phyloP scores from a whole-genome alignment of 495 filamentous ascomycete genomes.

The Pyronema domesticum region DNA sequence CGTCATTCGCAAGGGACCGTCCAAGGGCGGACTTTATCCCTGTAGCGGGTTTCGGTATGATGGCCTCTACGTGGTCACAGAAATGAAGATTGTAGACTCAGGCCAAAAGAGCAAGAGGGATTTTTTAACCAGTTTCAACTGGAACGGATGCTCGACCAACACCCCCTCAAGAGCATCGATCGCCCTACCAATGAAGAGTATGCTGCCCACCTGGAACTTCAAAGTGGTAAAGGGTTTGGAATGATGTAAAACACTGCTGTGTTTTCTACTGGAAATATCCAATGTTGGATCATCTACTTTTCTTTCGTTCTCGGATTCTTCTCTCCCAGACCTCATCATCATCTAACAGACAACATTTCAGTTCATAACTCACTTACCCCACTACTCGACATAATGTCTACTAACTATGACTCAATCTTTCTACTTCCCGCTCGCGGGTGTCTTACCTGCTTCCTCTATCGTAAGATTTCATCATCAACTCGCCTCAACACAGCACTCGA shows the following conservation, averaged over 20 bases:
- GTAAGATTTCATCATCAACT: no score
- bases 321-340: no score
- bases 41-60: constrained; percentile 32
- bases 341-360: no score
- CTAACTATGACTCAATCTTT: no score
- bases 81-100: constrained; percentile 3
- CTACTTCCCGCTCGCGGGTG: no score
- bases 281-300: no score
- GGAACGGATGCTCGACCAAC: constrained; percentile 24
- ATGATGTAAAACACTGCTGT: neutral
- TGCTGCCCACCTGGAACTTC: neutral
- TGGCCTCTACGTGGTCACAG: constrained; percentile 35
- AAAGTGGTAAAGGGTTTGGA: neutral
- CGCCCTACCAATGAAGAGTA: neutral
- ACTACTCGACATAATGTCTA: no score
- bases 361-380: no score
- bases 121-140: constrained; percentile 33
- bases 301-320: no score
- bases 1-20: constrained; percentile 27
- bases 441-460: no score
- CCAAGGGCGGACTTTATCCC: neutral
- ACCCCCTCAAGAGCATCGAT: neutral
- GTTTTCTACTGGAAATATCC: no score
- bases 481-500: no score
- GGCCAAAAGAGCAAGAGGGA: constrained; percentile 8